A percentile compares a stretch with the other conserved stretches of the same genome.
phyloP scores from a whole-genome alignment of 1,139 yeast genomes.

The Yamadazyma conglobata region DNA sequence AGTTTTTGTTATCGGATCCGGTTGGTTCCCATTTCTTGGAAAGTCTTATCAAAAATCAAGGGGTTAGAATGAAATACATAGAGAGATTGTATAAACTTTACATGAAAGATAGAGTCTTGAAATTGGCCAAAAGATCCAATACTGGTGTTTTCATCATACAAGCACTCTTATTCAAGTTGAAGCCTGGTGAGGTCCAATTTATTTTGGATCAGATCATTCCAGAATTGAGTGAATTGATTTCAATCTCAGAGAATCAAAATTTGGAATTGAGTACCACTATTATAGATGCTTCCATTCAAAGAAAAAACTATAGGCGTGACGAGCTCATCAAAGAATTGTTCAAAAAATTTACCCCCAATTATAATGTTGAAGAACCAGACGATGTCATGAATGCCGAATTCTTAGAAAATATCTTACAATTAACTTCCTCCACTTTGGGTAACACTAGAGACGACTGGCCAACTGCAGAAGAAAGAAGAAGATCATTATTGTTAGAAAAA shows the following conservation, averaged over 20 bases:
- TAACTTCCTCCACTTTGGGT: conserved; percentile 71
- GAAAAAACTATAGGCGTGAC: conserved; percentile 60
- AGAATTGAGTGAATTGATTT: conserved; percentile 56
- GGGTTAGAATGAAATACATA: conserved; percentile 63
- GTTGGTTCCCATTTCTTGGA: conserved; percentile 92
- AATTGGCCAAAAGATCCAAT: conserved; percentile 71
- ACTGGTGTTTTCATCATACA: conserved; percentile 85
- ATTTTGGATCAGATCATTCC: conserved; percentile 72
- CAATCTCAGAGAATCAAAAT: conserved; percentile 50
- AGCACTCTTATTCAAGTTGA: conserved; percentile 58
- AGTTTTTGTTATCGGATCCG: conserved; percentile 77
- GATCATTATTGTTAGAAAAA: conserved; percentile 70
- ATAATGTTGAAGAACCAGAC: conserved; percentile 24
- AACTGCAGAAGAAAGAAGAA: conserved; percentile 82
- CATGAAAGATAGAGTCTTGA: conserved; percentile 69
- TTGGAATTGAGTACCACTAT: conserved; percentile 67
- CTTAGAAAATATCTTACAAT: conserved; percentile 59
- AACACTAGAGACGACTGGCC: conserved; percentile 89
- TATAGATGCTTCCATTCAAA: conserved; percentile 61
- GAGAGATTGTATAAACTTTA: conserved; percentile 68
- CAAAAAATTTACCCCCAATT: conserved; percentile 55
- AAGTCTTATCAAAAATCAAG: conserved; percentile 55
- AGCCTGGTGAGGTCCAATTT: conserved; percentile 54
- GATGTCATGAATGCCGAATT: conserved; percentile 41
- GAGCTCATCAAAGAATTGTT: conserved; percentile 61